Conservation (phyloP, 441 rosid species). For the Euphorbia schlechtendalii region DNA sequence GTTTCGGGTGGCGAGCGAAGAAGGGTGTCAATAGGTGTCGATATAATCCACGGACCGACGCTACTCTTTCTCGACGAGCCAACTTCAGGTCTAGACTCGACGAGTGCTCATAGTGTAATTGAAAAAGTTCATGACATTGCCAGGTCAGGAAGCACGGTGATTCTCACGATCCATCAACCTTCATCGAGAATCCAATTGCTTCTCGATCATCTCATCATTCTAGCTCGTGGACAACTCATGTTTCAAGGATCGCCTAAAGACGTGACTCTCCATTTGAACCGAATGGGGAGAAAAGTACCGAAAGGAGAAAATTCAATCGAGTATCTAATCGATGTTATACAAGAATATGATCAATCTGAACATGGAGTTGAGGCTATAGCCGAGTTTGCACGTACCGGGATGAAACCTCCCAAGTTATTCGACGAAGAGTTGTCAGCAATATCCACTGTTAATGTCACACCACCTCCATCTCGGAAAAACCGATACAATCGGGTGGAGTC, state of each 20-base stretch:
- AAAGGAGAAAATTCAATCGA: conserved; percentile 53
- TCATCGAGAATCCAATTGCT: conserved; percentile 51
- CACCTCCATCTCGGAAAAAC: conserved; percentile 16
- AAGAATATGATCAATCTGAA: conserved; percentile 50
- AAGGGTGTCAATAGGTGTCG: conserved; percentile 57
- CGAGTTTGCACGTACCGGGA: conserved; percentile 44
- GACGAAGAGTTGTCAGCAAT: conserved; percentile 24
- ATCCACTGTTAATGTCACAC: conserved; percentile 25
- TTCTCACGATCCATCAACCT: conserved; percentile 66
- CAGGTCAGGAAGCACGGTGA: conserved; percentile 54
- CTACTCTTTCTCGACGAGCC: conserved; percentile 66
- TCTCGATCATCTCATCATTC: conserved; percentile 53
- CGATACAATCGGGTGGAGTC: conserved; percentile 4
- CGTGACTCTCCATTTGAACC: conserved; percentile 39
- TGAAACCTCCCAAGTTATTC: conserved; percentile 41
- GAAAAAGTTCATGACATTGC: conserved; percentile 63
- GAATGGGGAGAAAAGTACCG: conserved; percentile 52
- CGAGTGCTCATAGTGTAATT: conserved; percentile 54
- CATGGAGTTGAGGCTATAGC: conserved; percentile 48
- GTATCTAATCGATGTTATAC: conserved; percentile 54
- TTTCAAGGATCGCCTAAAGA: conserved; percentile 53
- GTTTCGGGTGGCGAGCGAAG: conserved; percentile 69
- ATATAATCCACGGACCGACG: conserved; percentile 62
- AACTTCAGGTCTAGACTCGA: conserved; percentile 68
- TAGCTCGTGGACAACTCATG: conserved; percentile 66